Evolutionary conservation across 768 basidiomycete species (phyloP).

Genomic region (Lactifluus rugatus): DNA sequence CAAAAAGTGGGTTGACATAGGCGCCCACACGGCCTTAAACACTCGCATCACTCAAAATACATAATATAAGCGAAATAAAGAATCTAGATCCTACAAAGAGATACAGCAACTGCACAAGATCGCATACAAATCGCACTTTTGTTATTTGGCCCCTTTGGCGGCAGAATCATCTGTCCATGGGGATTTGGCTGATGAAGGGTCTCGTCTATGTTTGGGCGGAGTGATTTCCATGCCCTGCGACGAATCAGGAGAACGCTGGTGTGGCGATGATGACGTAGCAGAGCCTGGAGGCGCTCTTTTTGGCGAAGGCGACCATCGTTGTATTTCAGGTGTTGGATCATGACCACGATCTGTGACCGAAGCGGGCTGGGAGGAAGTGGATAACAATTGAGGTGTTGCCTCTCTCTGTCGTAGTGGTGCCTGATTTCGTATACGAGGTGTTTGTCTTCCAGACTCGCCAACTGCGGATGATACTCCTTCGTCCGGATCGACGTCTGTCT

Average conservation of each 20-base stretch:
- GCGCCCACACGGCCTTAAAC: background rate
- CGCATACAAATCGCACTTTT: background rate
- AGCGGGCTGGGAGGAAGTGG: background rate
- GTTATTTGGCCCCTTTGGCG: background rate
- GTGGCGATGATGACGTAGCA: background rate
- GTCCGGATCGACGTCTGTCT: background rate
- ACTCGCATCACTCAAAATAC: background rate
- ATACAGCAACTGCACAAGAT: conserved; percentile 13
- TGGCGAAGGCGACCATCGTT: background rate
- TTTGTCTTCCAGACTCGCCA: background rate
- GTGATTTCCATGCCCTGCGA: background rate
- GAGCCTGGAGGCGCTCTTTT: background rate
- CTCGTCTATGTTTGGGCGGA: background rate
- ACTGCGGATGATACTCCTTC: background rate
- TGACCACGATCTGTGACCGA: background rate
- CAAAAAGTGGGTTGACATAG: too few relatives aligned
- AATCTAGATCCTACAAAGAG: conserved; percentile 16
- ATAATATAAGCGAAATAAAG: conserved; percentile 7
- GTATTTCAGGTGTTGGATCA: background rate
- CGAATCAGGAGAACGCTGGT: background rate
- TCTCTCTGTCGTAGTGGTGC: background rate
- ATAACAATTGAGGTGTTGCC: background rate
- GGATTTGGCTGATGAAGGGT: background rate
- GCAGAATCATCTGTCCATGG: background rate
- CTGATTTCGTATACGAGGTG: background rate